Evolutionary conservation across 23 red algal species (phyloP).

Genomic region (Cyanidium caldarium): DNA sequence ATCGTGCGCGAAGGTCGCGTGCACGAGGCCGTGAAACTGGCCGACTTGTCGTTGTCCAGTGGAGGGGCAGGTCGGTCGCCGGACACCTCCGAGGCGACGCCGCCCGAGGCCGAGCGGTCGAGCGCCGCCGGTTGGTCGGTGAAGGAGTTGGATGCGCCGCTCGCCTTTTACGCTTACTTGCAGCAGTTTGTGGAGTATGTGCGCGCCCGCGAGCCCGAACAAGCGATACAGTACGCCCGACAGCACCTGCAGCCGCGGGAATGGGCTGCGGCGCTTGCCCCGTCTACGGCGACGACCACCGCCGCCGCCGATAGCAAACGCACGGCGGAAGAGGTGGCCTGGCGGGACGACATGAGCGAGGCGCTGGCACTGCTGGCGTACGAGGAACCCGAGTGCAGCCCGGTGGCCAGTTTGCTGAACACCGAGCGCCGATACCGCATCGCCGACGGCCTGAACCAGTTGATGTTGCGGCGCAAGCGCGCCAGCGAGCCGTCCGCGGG

Average conservation of each 20-base stretch:
- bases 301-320: too few species aligned
- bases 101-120: too few species aligned
- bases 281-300: not conserved
- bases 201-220: not conserved
- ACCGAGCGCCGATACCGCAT: not conserved
- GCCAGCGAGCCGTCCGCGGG: too few species aligned
- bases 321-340: too few species aligned
- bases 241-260: not conserved
- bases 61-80: too few species aligned
- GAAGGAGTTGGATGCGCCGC: not conserved
- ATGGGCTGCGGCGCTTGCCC: not conserved
- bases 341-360: not conserved
- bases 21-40: too few species aligned
- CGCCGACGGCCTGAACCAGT: not conserved
- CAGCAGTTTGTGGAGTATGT: constrained; percentile 1
- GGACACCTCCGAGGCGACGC: too few species aligned
- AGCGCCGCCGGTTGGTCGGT: too few species aligned
- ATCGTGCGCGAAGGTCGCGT: too few species aligned
- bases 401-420: not conserved
- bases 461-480: not conserved
- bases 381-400: not conserved
- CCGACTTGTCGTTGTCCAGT: too few species aligned
- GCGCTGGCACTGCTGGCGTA: not conserved
- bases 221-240: not conserved
- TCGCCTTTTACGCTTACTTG: not conserved